Conservation (phyloP, 2,329 filamentous ascomycete species). For the Nigrograna mackinnonii region DNA sequence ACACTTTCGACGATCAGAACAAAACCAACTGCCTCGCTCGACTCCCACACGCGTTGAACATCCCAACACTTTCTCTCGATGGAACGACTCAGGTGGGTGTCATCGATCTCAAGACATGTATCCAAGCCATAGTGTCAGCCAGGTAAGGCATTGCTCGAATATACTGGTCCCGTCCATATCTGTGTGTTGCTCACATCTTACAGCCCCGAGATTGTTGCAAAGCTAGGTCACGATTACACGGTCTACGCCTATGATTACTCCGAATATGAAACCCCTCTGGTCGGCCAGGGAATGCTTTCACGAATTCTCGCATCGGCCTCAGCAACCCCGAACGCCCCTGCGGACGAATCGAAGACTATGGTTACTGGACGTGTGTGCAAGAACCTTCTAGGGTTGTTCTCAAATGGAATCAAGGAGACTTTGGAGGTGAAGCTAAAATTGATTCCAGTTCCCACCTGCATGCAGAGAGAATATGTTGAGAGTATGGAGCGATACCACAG, state of each 20-base stretch:
- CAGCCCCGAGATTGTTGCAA: constrained; percentile 83
- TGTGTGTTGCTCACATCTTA: background rate
- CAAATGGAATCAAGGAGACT: constrained; percentile 81
- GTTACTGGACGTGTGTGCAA: constrained; percentile 90
- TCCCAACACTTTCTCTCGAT: constrained; percentile 81
- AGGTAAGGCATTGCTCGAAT: constrained; percentile 47
- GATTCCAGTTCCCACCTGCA: constrained; percentile 70
- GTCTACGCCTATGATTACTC: constrained; percentile 97
- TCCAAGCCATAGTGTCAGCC: constrained; percentile 75
- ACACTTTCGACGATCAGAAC: constrained; percentile 89
- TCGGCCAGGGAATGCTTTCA: constrained; percentile 94
- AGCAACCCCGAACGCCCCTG: constrained; percentile 56
- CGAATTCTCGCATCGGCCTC: constrained; percentile 71
- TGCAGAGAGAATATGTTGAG: constrained; percentile 63
- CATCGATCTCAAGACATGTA: constrained; percentile 83
- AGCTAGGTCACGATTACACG: constrained; percentile 82
- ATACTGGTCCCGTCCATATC: background rate
- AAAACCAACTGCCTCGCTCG: constrained; percentile 89
- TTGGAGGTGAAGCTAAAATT: constrained; percentile 91
- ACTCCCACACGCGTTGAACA: constrained; percentile 75
- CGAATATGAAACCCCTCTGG: constrained; percentile 88
- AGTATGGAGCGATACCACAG: constrained; percentile 65
- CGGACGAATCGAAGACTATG: constrained; percentile 67
- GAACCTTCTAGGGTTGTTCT: constrained; percentile 82
- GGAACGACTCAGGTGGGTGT: constrained; percentile 82